These are phyloP conservation scores for Colletotrichum orbiculare DNA, from an alignment of 2,329 filamentous ascomycete species.

Conservation along the genomic window DNA sequence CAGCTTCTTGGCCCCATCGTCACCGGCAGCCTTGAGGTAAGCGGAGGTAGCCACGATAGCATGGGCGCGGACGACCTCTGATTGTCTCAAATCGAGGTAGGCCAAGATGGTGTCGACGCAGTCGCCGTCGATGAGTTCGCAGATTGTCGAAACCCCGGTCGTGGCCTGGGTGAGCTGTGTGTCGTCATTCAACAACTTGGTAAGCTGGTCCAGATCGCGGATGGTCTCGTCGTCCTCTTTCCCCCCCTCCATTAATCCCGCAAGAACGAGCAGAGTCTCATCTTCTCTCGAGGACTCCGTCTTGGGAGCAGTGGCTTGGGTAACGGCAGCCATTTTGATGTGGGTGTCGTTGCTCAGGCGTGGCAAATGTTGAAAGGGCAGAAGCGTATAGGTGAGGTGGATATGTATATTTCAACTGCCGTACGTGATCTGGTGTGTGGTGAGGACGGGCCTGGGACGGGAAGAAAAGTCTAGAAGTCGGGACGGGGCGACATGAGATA, in stretches of 20 bases:
- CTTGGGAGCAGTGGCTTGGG: conserved; percentile 45
- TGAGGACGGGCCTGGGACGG: conserved; percentile 32
- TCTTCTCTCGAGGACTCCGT: conserved; percentile 60
- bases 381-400: not conserved
- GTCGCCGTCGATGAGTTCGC: conserved; percentile 75
- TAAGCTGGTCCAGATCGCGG: conserved; percentile 66
- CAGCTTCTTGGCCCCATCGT: conserved; percentile 77
- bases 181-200: conserved; percentile 69
- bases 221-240: conserved; percentile 82
- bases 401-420: conserved; percentile 21
- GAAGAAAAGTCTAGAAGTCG: conserved; percentile 26
- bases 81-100: conserved; percentile 85
- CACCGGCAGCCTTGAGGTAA: conserved; percentile 80
- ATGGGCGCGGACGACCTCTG: conserved; percentile 79
- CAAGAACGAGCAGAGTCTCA: conserved; percentile 81
- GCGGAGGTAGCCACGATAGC: conserved; percentile 85
- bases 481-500: conserved; percentile 30
- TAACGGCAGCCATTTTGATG: conserved; percentile 47
- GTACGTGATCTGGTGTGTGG: conserved; percentile 8
- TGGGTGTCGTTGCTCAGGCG: conserved; percentile 5
- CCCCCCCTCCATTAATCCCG: conserved; percentile 90
- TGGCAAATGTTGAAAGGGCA: conserved; percentile 5
- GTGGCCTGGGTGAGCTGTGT: conserved; percentile 50
- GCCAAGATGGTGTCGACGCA: conserved; percentile 87
- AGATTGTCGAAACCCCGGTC: conserved; percentile 60